A percentile compares a stretch with the other conserved stretches of the same genome.
These are phyloP conservation scores for Hanseniaspora thailandica DNA, from an alignment of 805 yeast genomes.

Conservation along the genomic window DNA sequence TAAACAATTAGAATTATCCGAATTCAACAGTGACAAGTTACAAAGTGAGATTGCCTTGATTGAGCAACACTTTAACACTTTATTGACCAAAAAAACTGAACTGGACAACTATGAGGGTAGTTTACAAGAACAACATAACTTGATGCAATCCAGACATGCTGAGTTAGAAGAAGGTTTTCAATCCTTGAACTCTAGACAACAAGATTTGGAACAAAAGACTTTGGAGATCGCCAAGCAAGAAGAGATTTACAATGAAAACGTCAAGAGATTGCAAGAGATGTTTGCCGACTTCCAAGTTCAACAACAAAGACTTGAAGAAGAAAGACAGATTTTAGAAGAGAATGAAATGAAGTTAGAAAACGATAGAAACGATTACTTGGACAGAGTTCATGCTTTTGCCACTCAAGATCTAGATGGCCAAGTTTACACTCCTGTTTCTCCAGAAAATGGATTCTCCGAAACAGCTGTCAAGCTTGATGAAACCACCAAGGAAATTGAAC, in stretches of 20 bases:
- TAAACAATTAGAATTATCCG: slow-evolving; percentile 58
- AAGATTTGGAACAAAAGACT: slow-evolving; percentile 28
- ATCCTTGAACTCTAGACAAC: slow-evolving; percentile 27
- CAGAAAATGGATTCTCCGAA: slow-evolving; percentile 17
- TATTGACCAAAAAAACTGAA: slow-evolving; percentile 27
- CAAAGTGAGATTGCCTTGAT: slow-evolving; percentile 33
- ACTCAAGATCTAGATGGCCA: slow-evolving; percentile 10
- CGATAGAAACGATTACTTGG: slow-evolving; percentile 27
- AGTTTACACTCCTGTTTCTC: neutral
- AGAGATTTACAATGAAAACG: slow-evolving; percentile 29
- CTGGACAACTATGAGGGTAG: slow-evolving; percentile 32
- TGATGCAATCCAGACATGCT: slow-evolving; percentile 24
- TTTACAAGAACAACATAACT: slow-evolving; percentile 29
- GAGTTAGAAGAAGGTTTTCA: slow-evolving; percentile 31
- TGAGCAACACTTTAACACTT: slow-evolving; percentile 24
- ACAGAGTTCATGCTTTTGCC: slow-evolving; percentile 32
- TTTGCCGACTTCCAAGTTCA: slow-evolving; percentile 30
- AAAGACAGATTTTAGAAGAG: slow-evolving; percentile 32
- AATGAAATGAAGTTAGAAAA: slow-evolving; percentile 22
- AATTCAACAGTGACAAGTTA: slow-evolving; percentile 38
- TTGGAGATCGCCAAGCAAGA: slow-evolving; percentile 31
- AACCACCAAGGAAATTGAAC: slow-evolving; percentile 19
- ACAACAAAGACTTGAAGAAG: slow-evolving; percentile 30
- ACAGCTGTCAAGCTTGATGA: slow-evolving; percentile 17
- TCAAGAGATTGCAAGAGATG: slow-evolving; percentile 28